Percentiles rank a stretch among this genome's conserved stretches.
Evolutionary conservation across 441 rosid species (phyloP).

Genomic region (Daphne laureola): DNA sequence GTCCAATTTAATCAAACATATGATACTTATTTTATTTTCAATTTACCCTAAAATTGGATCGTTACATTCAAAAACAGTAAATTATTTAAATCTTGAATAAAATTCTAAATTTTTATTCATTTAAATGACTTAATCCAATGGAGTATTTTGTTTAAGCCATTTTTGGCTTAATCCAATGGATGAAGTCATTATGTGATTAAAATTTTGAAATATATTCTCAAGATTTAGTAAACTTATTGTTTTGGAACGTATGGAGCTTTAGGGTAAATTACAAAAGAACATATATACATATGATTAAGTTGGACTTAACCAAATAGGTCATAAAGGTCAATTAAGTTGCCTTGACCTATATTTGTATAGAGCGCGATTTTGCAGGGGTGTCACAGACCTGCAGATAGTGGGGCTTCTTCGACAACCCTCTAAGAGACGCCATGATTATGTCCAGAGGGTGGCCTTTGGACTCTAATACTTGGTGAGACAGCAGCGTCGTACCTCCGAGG

Average conservation of each 20-base stretch:
- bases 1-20: no score
- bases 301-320: no score
- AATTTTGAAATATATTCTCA: neutral
- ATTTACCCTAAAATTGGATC: no score
- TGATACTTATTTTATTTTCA: no score
- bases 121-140: no score
- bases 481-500: no score
- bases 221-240: neutral
- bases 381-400: conserved; percentile 80
- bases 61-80: no score
- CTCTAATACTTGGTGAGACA: conserved; percentile 18
- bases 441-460: conserved; percentile 86
- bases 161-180: no score
- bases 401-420: conserved; percentile 88
- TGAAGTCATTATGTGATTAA: neutral
- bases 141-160: no score
- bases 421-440: conserved; percentile 79
- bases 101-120: no score
- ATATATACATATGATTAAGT: neutral
- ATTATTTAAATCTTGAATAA: no score
- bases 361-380: conserved; percentile 83
- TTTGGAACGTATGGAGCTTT: neutral
- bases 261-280: neutral
- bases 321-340: conserved; percentile 3
- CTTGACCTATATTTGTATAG: conserved; percentile 51